Evolutionary conservation across 495 filamentous ascomycete species (phyloP).

Genomic region (Penicillium cataractarum): DNA sequence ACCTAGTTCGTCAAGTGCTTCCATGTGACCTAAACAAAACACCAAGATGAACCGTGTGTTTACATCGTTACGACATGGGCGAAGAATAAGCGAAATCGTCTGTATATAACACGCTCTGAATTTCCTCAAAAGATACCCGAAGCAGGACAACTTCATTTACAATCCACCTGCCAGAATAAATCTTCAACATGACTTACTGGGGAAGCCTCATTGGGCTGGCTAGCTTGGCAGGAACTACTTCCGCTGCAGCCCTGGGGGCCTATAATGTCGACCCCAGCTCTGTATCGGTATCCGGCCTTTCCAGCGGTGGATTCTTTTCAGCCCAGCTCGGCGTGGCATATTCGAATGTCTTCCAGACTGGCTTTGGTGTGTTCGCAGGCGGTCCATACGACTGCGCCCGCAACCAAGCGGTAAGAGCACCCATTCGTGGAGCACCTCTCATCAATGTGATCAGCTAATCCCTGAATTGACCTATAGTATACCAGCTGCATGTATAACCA

Average conservation of each 20-base stretch:
- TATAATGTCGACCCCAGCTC: conserved; percentile 6
- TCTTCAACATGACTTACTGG: not conserved
- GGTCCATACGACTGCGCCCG: conserved; percentile 21
- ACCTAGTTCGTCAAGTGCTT: not conserved
- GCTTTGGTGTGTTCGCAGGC: conserved; percentile 22
- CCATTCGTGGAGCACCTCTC: not conserved
- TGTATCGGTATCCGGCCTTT: conserved; percentile 20
- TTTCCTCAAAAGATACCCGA: not conserved
- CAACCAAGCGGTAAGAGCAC: conserved; percentile 9
- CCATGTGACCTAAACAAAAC: not conserved
- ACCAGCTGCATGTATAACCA: conserved; percentile 18
- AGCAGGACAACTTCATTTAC: not conserved
- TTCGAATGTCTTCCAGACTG: conserved; percentile 16
- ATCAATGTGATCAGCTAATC: not conserved
- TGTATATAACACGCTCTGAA: not conserved
- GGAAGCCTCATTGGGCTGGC: not conserved
- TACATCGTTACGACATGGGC: not conserved
- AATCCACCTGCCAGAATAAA: not conserved
- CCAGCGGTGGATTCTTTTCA: conserved; percentile 18
- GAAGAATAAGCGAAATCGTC: not conserved
- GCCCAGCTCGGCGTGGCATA: conserved; percentile 21
- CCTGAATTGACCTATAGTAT: not conserved
- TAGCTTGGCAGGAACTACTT: conserved; percentile 2
- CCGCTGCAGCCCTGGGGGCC: conserved; percentile 1
- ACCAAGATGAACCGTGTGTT: not conserved